Evolutionary conservation across 2,329 filamentous ascomycete genomes (phyloP).

Genomic region (Penicillium oxalicum): DNA sequence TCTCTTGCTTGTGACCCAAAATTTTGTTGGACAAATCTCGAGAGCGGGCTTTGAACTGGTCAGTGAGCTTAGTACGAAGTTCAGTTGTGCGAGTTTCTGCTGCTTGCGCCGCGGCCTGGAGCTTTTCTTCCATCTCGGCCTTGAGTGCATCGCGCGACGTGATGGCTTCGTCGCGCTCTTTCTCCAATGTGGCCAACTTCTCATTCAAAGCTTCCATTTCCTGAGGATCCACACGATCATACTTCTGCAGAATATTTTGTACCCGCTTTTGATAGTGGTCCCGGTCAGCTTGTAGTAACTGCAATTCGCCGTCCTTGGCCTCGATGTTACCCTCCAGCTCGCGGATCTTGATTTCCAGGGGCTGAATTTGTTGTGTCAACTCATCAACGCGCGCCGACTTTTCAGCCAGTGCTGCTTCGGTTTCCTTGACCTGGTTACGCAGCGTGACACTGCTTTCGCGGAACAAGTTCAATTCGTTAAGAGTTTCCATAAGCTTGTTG

Average conservation of each 20-base stretch:
- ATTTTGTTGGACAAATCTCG: conserved; percentile 63
- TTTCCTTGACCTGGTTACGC: conserved; percentile 75
- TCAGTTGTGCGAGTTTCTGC: conserved; percentile 48
- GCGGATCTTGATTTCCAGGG: conserved; percentile 70
- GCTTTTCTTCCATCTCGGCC: conserved; percentile 45
- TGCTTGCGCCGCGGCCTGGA: conserved; percentile 42
- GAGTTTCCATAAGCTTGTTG: conserved; percentile 85
- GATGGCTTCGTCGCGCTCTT: conserved; percentile 61
- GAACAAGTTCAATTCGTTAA: conserved; percentile 93
- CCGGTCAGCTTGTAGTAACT: conserved; percentile 81
- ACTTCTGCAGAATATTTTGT: conserved; percentile 91
- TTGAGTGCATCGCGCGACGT: conserved; percentile 49
- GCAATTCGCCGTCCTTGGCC: conserved; percentile 80
- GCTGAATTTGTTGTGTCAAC: conserved; percentile 69
- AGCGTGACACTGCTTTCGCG: conserved; percentile 90
- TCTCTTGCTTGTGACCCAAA: conserved; percentile 52
- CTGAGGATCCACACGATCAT: conserved; percentile 88
- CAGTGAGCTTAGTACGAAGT: conserved; percentile 41
- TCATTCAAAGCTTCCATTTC: conserved; percentile 87
- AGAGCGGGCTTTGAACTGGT: conserved; percentile 50
- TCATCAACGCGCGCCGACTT: conserved; percentile 70
- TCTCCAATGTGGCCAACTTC: conserved; percentile 60
- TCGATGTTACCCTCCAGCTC: conserved; percentile 77
- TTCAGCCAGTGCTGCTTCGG: conserved; percentile 68
- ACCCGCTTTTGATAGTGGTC: conserved; percentile 95